These are phyloP conservation scores for Xylaria sp. DNA, from an alignment of 2,329 filamentous ascomycete genomes.

Conservation along the genomic window DNA sequence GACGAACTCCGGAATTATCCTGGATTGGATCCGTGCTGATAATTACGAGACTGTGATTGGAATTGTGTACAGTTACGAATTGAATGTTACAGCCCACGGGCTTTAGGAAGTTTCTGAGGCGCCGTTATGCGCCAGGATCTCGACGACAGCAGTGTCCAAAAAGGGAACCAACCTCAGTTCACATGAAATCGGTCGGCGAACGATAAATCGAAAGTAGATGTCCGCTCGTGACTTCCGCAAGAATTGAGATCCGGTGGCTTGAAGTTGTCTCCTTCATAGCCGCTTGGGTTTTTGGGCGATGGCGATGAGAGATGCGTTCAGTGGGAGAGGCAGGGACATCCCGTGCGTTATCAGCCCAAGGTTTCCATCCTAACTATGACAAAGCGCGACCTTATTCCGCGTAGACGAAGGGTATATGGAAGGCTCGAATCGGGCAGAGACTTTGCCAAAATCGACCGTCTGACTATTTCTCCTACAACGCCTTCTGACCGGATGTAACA, in stretches of 20 bases:
- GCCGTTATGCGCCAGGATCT: neutral
- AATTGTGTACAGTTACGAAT: slow-evolving; percentile 40
- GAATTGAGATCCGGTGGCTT: neutral
- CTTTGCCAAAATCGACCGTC: neutral
- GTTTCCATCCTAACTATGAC: neutral
- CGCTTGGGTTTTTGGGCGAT: neutral
- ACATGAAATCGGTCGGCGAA: neutral
- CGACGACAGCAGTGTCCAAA: neutral
- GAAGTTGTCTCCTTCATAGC: neutral
- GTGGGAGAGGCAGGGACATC: neutral
- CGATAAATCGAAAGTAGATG: neutral
- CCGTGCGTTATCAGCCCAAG: neutral
- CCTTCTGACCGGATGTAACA: neutral
- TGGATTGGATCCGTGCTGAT: slow-evolving; percentile 34
- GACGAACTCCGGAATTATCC: slow-evolving; percentile 31
- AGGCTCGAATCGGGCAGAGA: neutral
- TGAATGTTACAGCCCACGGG: slow-evolving; percentile 10
- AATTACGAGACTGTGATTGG: slow-evolving; percentile 33
- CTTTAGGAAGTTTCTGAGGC: neutral
- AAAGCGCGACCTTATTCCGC: neutral
- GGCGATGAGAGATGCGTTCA: neutral
- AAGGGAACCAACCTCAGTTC: slow-evolving; percentile 1
- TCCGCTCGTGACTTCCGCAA: neutral
- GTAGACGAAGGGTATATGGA: slow-evolving; percentile 1
- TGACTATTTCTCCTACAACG: neutral